These are phyloP conservation scores for Rhododendron henanense DNA, from an alignment of 148 eudicot genomes.

Conservation along the genomic window DNA sequence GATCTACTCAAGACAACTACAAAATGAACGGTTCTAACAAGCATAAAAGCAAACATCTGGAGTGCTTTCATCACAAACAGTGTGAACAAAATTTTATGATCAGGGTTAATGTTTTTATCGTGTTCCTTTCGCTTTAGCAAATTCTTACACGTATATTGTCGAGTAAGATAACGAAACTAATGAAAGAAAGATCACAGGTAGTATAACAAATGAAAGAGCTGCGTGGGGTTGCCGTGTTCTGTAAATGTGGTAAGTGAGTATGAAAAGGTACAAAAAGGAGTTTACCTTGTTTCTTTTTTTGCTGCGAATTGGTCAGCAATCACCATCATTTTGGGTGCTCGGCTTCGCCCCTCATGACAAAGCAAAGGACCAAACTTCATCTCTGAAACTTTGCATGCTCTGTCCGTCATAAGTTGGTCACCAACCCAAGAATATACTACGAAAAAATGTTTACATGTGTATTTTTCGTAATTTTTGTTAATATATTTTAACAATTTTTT, in stretches of 20 bases:
- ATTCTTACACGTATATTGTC: background rate
- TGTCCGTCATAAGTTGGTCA: background rate
- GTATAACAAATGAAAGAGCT: background rate
- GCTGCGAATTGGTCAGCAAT: background rate
- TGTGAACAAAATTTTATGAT: background rate
- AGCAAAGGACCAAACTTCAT: constrained; percentile 1
- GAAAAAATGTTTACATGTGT: no score
- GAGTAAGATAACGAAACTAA: background rate
- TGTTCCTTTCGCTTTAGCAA: background rate
- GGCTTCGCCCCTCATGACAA: constrained; percentile 4
- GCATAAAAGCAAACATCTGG: background rate
- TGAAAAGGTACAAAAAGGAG: background rate
- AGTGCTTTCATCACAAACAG: background rate
- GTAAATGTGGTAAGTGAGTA: background rate
- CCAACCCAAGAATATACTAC: background rate
- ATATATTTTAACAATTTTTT: background rate
- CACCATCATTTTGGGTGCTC: constrained; percentile 6
- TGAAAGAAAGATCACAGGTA: background rate
- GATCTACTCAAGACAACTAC: background rate
- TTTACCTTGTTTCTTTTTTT: background rate
- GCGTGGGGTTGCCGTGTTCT: background rate
- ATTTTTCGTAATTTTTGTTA: no score
- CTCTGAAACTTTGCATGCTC: background rate
- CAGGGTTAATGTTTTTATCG: background rate
- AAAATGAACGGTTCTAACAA: background rate